phyloP scores from a whole-genome alignment of 2,329 filamentous ascomycete genomes.

The Tolypocladium sp. region DNA sequence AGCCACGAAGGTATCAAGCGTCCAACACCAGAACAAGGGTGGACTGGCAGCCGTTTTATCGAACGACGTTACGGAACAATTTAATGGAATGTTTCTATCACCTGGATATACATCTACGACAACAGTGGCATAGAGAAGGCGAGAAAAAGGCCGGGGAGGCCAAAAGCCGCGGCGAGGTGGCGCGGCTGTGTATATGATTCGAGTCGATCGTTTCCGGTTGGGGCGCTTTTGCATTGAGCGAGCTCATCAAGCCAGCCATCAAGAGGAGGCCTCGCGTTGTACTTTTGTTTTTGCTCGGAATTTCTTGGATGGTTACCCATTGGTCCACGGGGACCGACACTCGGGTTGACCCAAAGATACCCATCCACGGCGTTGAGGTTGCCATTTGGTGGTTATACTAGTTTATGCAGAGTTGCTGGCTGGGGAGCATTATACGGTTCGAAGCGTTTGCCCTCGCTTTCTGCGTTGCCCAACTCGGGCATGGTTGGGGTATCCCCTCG shows the following conservation, averaged over 20 bases:
- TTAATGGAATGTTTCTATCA: conserved; percentile 3
- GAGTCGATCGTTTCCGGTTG: conserved; percentile 6
- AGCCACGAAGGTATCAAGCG: too few relatives aligned
- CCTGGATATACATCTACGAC: conserved; percentile 6
- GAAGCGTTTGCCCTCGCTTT: conserved; percentile 11
- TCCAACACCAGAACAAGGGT: not conserved
- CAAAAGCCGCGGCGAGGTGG: conserved; percentile 3
- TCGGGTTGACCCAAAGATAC: conserved; percentile 17
- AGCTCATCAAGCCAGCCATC: not conserved
- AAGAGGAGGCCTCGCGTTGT: conserved; percentile 4
- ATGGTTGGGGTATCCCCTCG: not conserved
- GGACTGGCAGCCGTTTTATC: not conserved
- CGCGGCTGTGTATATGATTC: conserved; percentile 19
- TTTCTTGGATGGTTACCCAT: not conserved
- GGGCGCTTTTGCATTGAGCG: conserved; percentile 15
- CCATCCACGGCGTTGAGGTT: conserved; percentile 14
- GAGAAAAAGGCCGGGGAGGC: conserved; percentile 7
- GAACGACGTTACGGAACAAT: conserved; percentile 2
- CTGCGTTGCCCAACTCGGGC: conserved; percentile 1
- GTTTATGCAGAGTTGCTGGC: conserved; percentile 6
- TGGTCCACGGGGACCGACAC: not conserved
- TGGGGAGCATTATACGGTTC: conserved; percentile 8
- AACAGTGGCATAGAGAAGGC: conserved; percentile 6
- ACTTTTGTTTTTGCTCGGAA: conserved; percentile 3
- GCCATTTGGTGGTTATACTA: conserved; percentile 6